These are phyloP conservation scores for Dionaea muscipula DNA, from an alignment of 179 eudicot genomes.

Conservation along the genomic window DNA sequence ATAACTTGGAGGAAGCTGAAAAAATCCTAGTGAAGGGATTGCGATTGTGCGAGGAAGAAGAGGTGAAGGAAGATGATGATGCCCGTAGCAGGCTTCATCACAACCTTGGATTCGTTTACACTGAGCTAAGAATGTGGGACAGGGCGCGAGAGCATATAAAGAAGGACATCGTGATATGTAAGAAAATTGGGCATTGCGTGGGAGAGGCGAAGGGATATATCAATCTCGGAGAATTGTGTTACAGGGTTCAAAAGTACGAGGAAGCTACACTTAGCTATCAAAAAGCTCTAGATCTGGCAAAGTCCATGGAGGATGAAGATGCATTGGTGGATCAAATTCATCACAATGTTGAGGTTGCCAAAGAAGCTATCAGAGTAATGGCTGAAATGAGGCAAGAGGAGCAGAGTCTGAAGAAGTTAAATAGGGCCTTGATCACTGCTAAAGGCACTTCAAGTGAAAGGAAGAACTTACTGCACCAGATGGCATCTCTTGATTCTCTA, in stretches of 20 bases:
- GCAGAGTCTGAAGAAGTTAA: conserved; percentile 63
- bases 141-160: conserved; percentile 54
- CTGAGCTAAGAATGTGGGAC: conserved; percentile 63
- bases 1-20: conserved; percentile 69
- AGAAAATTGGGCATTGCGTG: conserved; percentile 53
- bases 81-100: conserved; percentile 83
- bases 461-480: conserved; percentile 48
- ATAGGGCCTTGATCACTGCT: conserved; percentile 33
- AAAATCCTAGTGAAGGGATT: conserved; percentile 56
- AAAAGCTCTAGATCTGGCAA: conserved; percentile 65
- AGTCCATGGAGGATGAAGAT: conserved; percentile 75
- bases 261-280: conserved; percentile 61
- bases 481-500: conserved; percentile 58
- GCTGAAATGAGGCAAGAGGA: conserved; percentile 53
- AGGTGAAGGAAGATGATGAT: conserved; percentile 56
- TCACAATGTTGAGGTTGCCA: conserved; percentile 51
- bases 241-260: conserved; percentile 55
- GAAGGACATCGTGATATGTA: conserved; percentile 67
- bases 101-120: conserved; percentile 75
- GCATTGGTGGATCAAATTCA: conserved; percentile 48
- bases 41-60: conserved; percentile 82
- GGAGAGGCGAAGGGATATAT: conserved; percentile 97
- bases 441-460: conserved; percentile 55
- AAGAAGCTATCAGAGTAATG: conserved; percentile 42
- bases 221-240: conserved; percentile 70